These are phyloP conservation scores for Debaryomyces fabryi DNA, from an alignment of 1,139 yeast species.

Conservation along the genomic window DNA sequence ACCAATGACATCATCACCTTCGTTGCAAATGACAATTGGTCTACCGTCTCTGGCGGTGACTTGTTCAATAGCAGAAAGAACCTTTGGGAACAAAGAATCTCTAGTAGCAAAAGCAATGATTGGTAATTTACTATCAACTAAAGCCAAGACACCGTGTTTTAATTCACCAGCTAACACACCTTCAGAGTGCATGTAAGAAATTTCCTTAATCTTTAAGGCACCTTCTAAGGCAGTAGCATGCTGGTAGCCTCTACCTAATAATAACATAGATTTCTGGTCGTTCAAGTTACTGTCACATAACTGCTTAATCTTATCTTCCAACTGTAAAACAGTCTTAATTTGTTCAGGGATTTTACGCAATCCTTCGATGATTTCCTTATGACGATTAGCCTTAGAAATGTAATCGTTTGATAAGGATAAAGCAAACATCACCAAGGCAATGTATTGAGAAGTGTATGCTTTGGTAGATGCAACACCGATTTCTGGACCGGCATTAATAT, in stretches of 20 bases:
- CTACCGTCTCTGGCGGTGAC: conserved; percentile 97
- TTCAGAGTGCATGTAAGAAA: conserved; percentile 98
- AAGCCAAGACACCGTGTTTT: conserved; percentile 97
- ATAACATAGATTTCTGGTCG: conserved; percentile 81
- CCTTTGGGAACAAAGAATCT: conserved; percentile 95
- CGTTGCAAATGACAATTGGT: conserved; percentile 92
- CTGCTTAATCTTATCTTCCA: conserved; percentile 73
- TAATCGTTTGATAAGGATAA: conserved; percentile 91
- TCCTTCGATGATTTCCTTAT: conserved; percentile 84
- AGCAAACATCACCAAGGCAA: conserved; percentile 97
- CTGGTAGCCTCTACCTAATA: conserved; percentile 97
- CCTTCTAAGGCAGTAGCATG: conserved; percentile 98
- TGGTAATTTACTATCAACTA: conserved; percentile 92
- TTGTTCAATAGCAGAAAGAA: conserved; percentile 93
- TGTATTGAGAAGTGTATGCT: conserved; percentile 97
- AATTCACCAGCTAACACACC: conserved; percentile 99
- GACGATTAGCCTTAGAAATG: conserved; percentile 74
- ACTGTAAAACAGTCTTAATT: conserved; percentile 71
- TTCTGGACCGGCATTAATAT: conserved; percentile 99
- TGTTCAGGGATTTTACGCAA: conserved; percentile 83
- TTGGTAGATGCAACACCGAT: conserved; percentile 99
- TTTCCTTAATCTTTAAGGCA: conserved; percentile 96
- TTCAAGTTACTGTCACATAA: conserved; percentile 75
- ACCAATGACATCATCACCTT: conserved; percentile 71
- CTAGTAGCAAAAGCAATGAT: conserved; percentile 97